phyloP scores from a whole-genome alignment of 768 basidiomycete genomes.

The Lyophyllum shimeji region DNA sequence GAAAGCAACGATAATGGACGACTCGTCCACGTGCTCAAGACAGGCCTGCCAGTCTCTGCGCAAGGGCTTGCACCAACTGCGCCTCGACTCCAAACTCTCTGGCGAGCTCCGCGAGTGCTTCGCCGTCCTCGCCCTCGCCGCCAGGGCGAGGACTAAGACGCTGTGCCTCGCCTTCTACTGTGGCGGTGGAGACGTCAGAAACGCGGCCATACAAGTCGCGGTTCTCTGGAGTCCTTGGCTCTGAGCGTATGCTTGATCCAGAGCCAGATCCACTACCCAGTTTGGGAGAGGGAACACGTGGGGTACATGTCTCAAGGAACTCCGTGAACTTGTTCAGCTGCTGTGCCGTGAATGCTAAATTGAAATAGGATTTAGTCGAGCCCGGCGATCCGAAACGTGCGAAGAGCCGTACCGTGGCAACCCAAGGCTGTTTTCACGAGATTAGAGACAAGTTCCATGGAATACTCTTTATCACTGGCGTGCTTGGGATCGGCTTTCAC shows the following conservation, averaged over 20 bases:
- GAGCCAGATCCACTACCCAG: conserved; percentile 12
- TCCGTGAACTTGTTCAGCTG: conserved; percentile 50
- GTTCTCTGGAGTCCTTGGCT: conserved; percentile 26
- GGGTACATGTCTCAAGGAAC: conserved; percentile 32
- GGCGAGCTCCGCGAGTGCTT: conserved; percentile 55
- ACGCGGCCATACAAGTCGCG: conserved; percentile 10
- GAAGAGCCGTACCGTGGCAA: conserved; percentile 52
- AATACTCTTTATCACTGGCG: conserved; percentile 35
- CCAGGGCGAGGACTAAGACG: conserved; percentile 12
- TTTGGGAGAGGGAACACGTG: neutral
- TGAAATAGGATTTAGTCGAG: neutral
- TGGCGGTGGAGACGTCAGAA: conserved; percentile 9
- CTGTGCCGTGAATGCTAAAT: conserved; percentile 60
- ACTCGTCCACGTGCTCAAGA: conserved; percentile 8
- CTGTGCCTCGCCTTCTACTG: conserved; percentile 9
- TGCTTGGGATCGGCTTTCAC: conserved; percentile 31
- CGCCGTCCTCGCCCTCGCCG: conserved; percentile 13
- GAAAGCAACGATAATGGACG: conserved; percentile 4
- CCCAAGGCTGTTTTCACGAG: conserved; percentile 51
- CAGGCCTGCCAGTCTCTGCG: conserved; percentile 48
- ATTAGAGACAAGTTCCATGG: conserved; percentile 34
- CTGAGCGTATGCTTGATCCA: conserved; percentile 16
- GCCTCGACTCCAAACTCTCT: conserved; percentile 75
- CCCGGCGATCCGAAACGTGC: neutral
- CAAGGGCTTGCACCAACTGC: conserved; percentile 64